Percentiles rank a stretch among this genome's conserved stretches.
Conservation (phyloP, 345 rosid species). For the Eucalyptus coolabah region DNA sequence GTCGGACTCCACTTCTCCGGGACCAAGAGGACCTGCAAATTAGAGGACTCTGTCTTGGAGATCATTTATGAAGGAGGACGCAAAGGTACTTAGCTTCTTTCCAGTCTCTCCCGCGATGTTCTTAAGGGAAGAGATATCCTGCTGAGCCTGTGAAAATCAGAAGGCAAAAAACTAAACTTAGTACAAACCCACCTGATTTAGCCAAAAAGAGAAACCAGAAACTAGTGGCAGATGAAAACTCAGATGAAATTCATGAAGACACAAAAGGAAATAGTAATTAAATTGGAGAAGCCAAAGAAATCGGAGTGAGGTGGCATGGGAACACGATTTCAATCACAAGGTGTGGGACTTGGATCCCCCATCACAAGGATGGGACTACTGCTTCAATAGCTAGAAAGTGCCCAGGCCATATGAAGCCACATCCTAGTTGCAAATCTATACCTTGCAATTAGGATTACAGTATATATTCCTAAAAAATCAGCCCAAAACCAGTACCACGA, state of each 20-base stretch:
- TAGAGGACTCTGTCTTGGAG: conserved; percentile 86
- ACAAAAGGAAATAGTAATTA: background rate
- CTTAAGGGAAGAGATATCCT: conserved; percentile 77
- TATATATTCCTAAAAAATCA: background rate
- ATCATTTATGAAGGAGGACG: conserved; percentile 67
- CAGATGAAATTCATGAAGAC: too few relatives aligned
- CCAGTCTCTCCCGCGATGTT: conserved; percentile 91
- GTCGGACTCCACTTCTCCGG: background rate
- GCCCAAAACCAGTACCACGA: background rate
- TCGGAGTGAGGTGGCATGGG: background rate
- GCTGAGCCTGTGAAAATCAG: conserved; percentile 54
- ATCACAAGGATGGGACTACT: background rate
- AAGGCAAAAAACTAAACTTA: background rate
- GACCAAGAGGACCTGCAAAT: background rate
- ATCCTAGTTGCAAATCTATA: background rate
- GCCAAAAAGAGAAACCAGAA: background rate
- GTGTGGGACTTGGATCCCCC: background rate
- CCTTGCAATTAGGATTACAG: background rate
- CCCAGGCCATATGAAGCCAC: background rate
- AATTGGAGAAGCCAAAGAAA: background rate
- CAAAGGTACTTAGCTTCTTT: conserved; percentile 75
- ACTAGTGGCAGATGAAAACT: background rate
- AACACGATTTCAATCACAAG: background rate
- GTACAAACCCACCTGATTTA: background rate
- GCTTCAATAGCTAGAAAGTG: background rate